Percentiles rank a stretch among this genome's conserved stretches.
phyloP scores from a whole-genome alignment of 1,139 yeast genomes.

The Diutina sp. region DNA sequence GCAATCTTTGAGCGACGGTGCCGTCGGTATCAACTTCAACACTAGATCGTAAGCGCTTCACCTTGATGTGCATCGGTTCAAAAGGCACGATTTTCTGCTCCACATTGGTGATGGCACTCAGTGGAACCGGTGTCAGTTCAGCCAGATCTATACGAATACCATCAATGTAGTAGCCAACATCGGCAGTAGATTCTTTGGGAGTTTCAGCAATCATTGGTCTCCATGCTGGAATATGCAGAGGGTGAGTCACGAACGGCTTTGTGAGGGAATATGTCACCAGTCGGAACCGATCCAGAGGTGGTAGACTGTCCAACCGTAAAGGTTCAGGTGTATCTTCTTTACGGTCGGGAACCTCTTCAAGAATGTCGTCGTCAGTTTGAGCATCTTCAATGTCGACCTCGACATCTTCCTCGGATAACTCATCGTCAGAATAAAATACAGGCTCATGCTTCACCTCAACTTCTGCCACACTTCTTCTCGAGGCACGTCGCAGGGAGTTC shows the following conservation, averaged over 20 bases:
- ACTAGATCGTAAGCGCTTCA: constrained; percentile 11
- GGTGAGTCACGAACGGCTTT: constrained; percentile 59
- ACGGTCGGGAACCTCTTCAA: constrained; percentile 11
- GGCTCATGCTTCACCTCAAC: not conserved
- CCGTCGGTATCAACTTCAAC: constrained; percentile 13
- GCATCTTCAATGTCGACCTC: constrained; percentile 4
- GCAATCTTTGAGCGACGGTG: constrained; percentile 25
- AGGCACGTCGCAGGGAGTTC: not conserved
- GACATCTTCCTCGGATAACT: constrained; percentile 3
- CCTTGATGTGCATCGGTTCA: constrained; percentile 17
- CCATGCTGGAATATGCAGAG: constrained; percentile 63
- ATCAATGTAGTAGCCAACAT: not conserved
- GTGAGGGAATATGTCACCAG: constrained; percentile 39
- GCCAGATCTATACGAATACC: constrained; percentile 2
- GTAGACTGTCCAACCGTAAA: not conserved
- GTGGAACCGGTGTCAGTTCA: constrained; percentile 1
- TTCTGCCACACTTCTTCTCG: not conserved
- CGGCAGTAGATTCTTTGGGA: constrained; percentile 9
- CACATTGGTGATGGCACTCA: constrained; percentile 14
- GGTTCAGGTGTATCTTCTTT: not conserved
- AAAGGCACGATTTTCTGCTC: constrained; percentile 23
- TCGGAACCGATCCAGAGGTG: constrained; percentile 1
- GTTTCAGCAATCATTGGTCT: constrained; percentile 28
- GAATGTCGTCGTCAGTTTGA: constrained; percentile 14
- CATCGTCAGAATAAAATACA: not conserved